Evolutionary conservation across 176 grass and related monocot genomes (phyloP).

Genomic region (Poa pratensis): DNA sequence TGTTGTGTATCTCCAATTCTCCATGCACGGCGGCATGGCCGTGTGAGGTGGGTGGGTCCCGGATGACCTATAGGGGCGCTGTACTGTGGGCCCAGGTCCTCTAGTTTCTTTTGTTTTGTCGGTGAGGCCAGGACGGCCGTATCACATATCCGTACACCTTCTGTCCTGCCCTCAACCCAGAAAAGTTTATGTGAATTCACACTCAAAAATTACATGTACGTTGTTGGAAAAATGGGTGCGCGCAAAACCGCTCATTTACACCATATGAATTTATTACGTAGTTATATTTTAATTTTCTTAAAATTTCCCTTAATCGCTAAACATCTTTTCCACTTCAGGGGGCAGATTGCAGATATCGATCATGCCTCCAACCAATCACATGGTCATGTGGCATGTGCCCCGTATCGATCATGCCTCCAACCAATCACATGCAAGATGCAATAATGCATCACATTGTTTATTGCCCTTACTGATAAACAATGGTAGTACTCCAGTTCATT

Average conservation of each 20-base stretch:
- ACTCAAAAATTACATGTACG: no score
- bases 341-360: no score
- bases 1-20: neutral
- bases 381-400: neutral
- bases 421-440: neutral
- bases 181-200: no score
- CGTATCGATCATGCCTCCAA: neutral
- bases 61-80: neutral
- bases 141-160: neutral
- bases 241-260: no score
- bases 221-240: no score
- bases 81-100: neutral
- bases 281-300: no score
- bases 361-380: no score
- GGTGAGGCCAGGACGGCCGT: neutral
- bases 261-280: no score
- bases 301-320: no score
- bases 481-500: neutral
- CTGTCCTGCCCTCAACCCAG: no score
- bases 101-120: neutral
- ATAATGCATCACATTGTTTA: neutral
- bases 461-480: neutral
- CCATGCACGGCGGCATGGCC: neutral
- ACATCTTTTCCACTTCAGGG: no score
- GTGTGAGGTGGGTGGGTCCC: neutral